A percentile compares a stretch with the other conserved stretches of the same genome.
phyloP scores from a whole-genome alignment of 306 rosid species.

The Lathyrus sativus region DNA sequence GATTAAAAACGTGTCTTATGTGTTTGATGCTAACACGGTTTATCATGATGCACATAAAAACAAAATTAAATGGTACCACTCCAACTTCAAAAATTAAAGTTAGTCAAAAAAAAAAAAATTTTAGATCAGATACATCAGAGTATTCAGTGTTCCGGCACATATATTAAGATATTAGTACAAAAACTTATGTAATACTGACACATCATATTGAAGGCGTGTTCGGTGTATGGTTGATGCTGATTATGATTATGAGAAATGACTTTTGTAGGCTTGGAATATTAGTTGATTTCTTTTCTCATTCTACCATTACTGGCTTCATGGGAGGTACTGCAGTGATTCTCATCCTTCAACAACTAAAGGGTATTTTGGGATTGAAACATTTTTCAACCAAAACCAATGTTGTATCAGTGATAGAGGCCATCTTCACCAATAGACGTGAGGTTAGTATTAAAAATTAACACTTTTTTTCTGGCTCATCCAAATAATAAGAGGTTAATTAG shows the following conservation, averaged over 20 bases:
- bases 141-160: background rate
- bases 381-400: conserved; percentile 66
- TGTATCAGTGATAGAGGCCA: conserved; percentile 44
- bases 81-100: no score
- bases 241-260: background rate
- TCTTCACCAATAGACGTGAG: conserved; percentile 47
- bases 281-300: conserved; percentile 90
- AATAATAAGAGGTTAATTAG: conserved; percentile 9
- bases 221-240: background rate
- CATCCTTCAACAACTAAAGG: conserved; percentile 70
- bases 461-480: background rate
- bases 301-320: conserved; percentile 90
- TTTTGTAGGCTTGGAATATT: conserved; percentile 71
- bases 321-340: conserved; percentile 79
- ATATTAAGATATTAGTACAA: background rate
- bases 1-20: background rate
- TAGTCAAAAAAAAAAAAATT: no score
- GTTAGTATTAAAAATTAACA: conserved; percentile 41
- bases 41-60: background rate
- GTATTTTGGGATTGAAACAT: conserved; percentile 61
- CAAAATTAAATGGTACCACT: no score
- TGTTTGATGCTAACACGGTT: background rate
- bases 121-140: background rate
- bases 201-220: background rate
- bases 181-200: background rate